Evolutionary conservation across 768 basidiomycete genomes (phyloP), one percentile per base, ranked within the genome.

Genomic region (Crassisporium funariophilum): DNA sequence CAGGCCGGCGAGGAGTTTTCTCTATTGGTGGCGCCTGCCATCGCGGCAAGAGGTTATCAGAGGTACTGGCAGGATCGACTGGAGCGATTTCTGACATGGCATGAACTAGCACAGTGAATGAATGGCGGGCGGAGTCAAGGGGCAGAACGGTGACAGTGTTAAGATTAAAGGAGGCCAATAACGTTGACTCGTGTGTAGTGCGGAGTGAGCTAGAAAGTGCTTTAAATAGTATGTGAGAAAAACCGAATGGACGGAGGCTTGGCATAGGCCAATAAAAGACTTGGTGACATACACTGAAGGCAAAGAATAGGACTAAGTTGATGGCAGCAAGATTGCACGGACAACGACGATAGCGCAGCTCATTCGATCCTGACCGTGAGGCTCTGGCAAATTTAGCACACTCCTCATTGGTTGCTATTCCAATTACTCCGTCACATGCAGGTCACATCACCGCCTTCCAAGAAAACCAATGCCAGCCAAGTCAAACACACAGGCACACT

Each of bases 331-430:
- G 12, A 47, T 10, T 16, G 39, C 24, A 47, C 6, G n/a, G n/a
- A n/a, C n/a, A n/a, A n/a, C n/a, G n/a, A n/a, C n/a, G n/a, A n/a
- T n/a, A 25, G 46, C 23, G 35, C 22, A 46, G 17, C 24, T 27
- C 41, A 23, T 16, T 22, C 20, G 35, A 54, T 31, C 21, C 33
- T 43, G 41, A 43, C 36, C 45, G 45, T 50, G 48, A n/a, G 36
- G 34, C 17, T 29, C 31, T 41, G 29, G 43, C 54, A 63, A 61
- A 53, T 56, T 58, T 63, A 63, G 53, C 47, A 47, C 45, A 17
- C n/a, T 6, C 20, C 16, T 44, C 40, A 63, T 61, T 58, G 59
- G 57, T 23, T 36, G 52, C 57, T 61, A 58, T 60, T 55, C 54
- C 60, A n/a, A n/a, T 52, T 54, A 55, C 51, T 40, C 53, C 41